Evolutionary conservation across 305 asterid genomes (phyloP).

Genomic region (Plantago rigida): DNA sequence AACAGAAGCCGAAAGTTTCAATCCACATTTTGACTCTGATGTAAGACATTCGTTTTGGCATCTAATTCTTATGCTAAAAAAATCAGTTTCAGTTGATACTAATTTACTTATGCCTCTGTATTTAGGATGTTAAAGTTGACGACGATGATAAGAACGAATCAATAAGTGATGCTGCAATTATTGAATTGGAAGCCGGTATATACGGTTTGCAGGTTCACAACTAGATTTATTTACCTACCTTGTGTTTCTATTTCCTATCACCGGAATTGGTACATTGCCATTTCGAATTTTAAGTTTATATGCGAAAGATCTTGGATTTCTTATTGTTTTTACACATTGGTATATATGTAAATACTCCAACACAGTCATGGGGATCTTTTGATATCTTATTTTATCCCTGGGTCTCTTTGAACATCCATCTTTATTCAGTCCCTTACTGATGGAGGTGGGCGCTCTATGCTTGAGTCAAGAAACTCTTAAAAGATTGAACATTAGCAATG

Average conservation of each 20-base stretch:
- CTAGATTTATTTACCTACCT: neutral
- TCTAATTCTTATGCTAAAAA: slow-evolving; percentile 14
- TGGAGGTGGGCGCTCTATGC: no score
- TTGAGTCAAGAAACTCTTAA: no score
- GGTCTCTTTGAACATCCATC: no score
- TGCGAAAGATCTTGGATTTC: no score
- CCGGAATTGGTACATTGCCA: no score
- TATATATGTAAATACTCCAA: no score
- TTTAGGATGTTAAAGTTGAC: slow-evolving; percentile 43
- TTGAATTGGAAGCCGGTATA: slow-evolving; percentile 71
- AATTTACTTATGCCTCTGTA: slow-evolving; percentile 23
- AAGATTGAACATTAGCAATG: no score
- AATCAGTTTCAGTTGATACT: slow-evolving; percentile 18
- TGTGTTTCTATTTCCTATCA: slow-evolving; percentile 2
- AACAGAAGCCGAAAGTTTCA: slow-evolving; percentile 39
- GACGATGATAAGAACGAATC: slow-evolving; percentile 34
- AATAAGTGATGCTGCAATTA: slow-evolving; percentile 47
- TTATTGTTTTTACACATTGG: no score
- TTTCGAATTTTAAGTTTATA: no score
- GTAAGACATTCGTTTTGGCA: slow-evolving; percentile 33
- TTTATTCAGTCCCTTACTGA: no score
- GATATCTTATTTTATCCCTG: no score
- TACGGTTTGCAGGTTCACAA: slow-evolving; percentile 72
- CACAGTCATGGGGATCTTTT: no score
- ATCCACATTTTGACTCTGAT: slow-evolving; percentile 40